Percentiles rank a stretch among this genome's conserved stretches.
These are phyloP conservation scores for Ailanthus altissimus DNA, from an alignment of 345 rosid genomes.

Conservation along the genomic window DNA sequence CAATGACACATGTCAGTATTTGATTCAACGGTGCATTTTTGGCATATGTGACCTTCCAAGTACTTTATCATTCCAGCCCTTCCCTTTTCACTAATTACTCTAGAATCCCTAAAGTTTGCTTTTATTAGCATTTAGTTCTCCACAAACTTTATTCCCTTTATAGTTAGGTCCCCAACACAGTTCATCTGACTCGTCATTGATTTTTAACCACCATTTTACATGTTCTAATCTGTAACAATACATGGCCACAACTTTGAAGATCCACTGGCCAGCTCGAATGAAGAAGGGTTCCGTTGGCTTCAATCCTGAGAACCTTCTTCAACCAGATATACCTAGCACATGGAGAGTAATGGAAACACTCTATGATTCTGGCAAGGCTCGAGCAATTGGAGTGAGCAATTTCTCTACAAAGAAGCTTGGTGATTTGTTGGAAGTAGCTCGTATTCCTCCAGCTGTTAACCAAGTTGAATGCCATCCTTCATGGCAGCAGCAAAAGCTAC, in stretches of 20 bases:
- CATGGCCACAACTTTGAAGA: not conserved
- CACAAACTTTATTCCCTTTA: too few species aligned
- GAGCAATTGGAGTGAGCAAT: slow-evolving; percentile 53
- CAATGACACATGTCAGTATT: too few species aligned
- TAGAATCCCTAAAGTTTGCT: too few species aligned
- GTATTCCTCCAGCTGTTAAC: slow-evolving; percentile 42
- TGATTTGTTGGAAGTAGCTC: slow-evolving; percentile 34
- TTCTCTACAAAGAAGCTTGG: slow-evolving; percentile 42
- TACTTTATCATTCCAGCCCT: too few species aligned
- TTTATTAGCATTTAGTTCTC: too few species aligned
- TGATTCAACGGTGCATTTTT: too few species aligned
- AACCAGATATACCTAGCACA: slow-evolving; percentile 50
- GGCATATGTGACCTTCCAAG: too few species aligned
- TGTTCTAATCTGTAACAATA: not conserved
- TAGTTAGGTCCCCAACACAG: too few species aligned
- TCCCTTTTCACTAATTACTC: too few species aligned
- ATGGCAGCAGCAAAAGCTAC: slow-evolving; percentile 74
- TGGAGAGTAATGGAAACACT: slow-evolving; percentile 58
- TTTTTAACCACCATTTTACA: too few species aligned
- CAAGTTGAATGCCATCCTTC: slow-evolving; percentile 87
- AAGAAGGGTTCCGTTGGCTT: slow-evolving; percentile 11
- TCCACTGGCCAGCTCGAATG: slow-evolving; percentile 13
- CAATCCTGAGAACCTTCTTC: slow-evolving; percentile 42
- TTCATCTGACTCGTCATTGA: too few species aligned
- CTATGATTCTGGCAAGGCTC: slow-evolving; percentile 48